phyloP scores from a whole-genome alignment of 2,329 filamentous ascomycete genomes.

The Truncatella angustata region DNA sequence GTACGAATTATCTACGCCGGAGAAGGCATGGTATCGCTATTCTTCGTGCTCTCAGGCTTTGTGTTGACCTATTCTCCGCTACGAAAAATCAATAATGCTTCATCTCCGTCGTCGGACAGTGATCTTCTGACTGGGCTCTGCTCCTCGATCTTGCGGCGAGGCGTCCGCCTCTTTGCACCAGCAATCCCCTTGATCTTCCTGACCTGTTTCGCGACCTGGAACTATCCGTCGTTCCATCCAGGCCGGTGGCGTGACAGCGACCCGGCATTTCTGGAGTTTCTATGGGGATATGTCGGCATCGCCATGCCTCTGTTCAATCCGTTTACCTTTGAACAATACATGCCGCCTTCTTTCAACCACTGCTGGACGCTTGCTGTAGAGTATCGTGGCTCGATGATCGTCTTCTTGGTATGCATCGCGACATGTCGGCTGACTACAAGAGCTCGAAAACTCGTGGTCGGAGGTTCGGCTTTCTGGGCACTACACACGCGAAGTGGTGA shows the following conservation, averaged over 20 bases:
- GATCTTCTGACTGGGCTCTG: background rate
- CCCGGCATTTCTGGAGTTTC: background rate
- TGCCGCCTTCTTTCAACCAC: background rate
- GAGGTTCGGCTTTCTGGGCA: background rate
- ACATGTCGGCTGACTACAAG: background rate
- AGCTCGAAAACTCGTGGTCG: background rate
- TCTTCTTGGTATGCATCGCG: constrained; percentile 3
- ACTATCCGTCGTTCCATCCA: constrained; percentile 1
- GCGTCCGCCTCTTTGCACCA: constrained; percentile 2
- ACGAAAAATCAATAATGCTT: background rate
- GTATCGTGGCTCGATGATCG: constrained; percentile 4
- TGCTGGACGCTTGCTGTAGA: constrained; percentile 6
- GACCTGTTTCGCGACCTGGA: constrained; percentile 1
- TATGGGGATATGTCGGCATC: background rate
- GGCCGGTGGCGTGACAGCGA: background rate
- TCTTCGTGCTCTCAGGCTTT: constrained; percentile 11
- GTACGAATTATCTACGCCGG: constrained; percentile 1
- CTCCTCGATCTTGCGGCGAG: constrained; percentile 1
- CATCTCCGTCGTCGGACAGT: background rate
- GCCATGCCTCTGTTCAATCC: background rate
- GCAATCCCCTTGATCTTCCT: background rate
- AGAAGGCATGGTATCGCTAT: constrained; percentile 7
- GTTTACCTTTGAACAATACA: background rate
- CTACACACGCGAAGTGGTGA: background rate
- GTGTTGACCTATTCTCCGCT: constrained; percentile 7